Conservation (phyloP, 1,139 yeast genomes). For the Geotrichum phurueaensis region DNA sequence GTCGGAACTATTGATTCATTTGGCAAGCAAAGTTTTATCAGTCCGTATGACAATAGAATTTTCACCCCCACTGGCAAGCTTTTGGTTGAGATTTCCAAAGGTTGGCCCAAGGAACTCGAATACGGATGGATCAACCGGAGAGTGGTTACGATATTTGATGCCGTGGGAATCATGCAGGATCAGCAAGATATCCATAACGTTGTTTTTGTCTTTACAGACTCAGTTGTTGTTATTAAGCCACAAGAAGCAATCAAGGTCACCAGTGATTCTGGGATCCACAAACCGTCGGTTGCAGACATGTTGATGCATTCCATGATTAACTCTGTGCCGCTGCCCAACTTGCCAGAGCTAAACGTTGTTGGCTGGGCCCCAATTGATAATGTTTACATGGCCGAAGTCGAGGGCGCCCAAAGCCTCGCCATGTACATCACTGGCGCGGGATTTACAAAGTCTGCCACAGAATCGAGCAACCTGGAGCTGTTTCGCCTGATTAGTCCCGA, state of each 20-base stretch:
- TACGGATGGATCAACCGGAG: conserved; percentile 84
- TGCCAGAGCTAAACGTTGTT: conserved; percentile 65
- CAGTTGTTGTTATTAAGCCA: conserved; percentile 54
- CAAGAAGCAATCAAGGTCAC: conserved; percentile 30
- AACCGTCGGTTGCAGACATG: conserved; percentile 70
- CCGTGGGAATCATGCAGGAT: conserved; percentile 39
- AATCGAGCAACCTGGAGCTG: conserved; percentile 9
- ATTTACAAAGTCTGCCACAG: not conserved
- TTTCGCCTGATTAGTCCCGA: conserved; percentile 32
- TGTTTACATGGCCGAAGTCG: conserved; percentile 31
- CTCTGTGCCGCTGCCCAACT: conserved; percentile 66
- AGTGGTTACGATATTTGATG: conserved; percentile 76
- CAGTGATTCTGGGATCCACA: conserved; percentile 39
- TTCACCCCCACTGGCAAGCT: conserved; percentile 90
- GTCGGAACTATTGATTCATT: conserved; percentile 73
- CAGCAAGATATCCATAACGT: conserved; percentile 41
- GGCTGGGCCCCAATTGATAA: conserved; percentile 65
- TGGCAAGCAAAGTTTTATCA: conserved; percentile 42
- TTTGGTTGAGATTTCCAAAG: conserved; percentile 70
- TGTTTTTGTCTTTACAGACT: conserved; percentile 75
- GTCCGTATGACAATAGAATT: conserved; percentile 57
- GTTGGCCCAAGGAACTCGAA: conserved; percentile 84
- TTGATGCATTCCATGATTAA: conserved; percentile 85
- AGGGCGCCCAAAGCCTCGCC: conserved; percentile 21
- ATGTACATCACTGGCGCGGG: conserved; percentile 19